Base-by-base conservation (phyloP, 1,139 yeast species). In the Candida frijolesensis region DNA sequence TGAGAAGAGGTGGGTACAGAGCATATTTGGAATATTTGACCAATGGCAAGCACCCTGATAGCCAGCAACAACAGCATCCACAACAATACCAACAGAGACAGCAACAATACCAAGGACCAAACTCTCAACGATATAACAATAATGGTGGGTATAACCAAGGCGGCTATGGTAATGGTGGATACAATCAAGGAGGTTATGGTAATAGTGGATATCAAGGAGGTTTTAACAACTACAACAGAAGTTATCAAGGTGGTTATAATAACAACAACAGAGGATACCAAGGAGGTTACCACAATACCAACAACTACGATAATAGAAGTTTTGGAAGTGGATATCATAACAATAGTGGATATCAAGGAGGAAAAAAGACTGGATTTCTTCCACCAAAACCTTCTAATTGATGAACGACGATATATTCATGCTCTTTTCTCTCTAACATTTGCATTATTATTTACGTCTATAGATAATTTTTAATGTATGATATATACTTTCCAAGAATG, bases 1-100 rank as follows among this genome's bases (percentile, higher is more conserved):
- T 73, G 66, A 66, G 79, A 53, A 60, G 66, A 42, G 80, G 80
- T 4, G 81, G 81, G 0, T 76, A 73, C 55, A 60, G 79, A 42
- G 59, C 78, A 0, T 64, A 69, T 52, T 47, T 65, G 45, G 64
- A 66, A 42, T 48, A 45, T 46, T 55, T 51, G 54, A 58, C 47
- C 29, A 45, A 18, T 25, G 46, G 47, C 2, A 35, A 40, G 29
- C 42, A 32, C 8, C 49, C 38, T 11, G 44, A 38, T 30, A 27
- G 19, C 19, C 40, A 14, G 51, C 51, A 34, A 25, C 45, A 14
- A 10, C 44, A 18, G 8, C 22, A 11, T 12, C 41, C 22, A 35
- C 46, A 46, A 22, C 40, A 25, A 9, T 34, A 42, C 12, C 42
- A 49, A 16, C 30, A 46, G 27, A 42, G 35, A 19, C 54, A 47